phyloP scores from a whole-genome alignment of 2,329 filamentous ascomycete species.

The Mycosphaerelloides madeirae region DNA sequence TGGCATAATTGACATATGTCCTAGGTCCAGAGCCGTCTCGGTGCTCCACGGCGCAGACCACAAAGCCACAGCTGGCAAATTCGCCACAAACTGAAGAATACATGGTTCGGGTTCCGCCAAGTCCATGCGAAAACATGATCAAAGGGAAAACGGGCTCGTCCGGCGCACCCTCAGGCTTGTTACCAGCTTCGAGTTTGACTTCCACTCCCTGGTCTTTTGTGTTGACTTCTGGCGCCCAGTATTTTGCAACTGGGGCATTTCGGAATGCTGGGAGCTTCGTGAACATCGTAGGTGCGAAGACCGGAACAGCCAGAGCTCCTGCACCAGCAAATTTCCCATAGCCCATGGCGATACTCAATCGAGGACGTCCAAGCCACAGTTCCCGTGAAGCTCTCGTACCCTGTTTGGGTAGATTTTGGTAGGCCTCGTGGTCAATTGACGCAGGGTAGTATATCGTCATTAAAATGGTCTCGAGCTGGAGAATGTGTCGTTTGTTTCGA shows the following conservation, averaged over 20 bases:
- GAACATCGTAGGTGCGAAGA: slow-evolving; percentile 57
- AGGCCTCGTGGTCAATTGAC: slow-evolving; percentile 31
- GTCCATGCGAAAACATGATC: slow-evolving; percentile 62
- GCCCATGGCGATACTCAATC: slow-evolving; percentile 53
- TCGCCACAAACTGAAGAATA: slow-evolving; percentile 62
- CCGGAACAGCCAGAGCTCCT: slow-evolving; percentile 46
- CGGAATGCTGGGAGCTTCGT: slow-evolving; percentile 62
- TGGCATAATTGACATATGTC: slow-evolving; percentile 55
- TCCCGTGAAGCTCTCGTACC: slow-evolving; percentile 46
- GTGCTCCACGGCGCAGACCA: slow-evolving; percentile 62
- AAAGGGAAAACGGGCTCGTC: slow-evolving; percentile 53
- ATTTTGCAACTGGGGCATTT: slow-evolving; percentile 55
- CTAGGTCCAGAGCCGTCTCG: slow-evolving; percentile 60
- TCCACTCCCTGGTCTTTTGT: slow-evolving; percentile 38
- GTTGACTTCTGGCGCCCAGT: slow-evolving; percentile 43
- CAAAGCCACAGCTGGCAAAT: slow-evolving; percentile 61
- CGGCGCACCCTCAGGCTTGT: slow-evolving; percentile 33
- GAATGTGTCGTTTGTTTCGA: slow-evolving; percentile 43
- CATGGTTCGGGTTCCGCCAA: slow-evolving; percentile 59
- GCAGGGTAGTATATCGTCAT: slow-evolving; percentile 64
- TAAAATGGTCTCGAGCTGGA: slow-evolving; percentile 56
- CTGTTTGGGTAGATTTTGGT: slow-evolving; percentile 25
- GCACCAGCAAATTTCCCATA: slow-evolving; percentile 60
- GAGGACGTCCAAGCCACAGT: slow-evolving; percentile 59
- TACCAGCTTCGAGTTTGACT: slow-evolving; percentile 40